These are phyloP conservation scores for Starmerella gropengiesseri DNA, from an alignment of 805 yeast species.

Conservation along the genomic window DNA sequence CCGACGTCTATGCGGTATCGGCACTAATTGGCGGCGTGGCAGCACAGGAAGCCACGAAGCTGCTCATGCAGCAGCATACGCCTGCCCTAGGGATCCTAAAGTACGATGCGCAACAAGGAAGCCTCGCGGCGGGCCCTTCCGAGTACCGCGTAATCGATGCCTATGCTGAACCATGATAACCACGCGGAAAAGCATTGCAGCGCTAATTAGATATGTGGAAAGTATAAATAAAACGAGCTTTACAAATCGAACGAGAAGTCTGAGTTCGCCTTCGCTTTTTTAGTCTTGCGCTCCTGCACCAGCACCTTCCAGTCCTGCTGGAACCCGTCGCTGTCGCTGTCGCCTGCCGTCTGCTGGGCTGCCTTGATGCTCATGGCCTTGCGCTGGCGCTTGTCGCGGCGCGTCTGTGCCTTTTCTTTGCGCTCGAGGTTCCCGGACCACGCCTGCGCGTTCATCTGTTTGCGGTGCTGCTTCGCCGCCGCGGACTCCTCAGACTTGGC, in stretches of 20 bases:
- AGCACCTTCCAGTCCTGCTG: conserved; percentile 82
- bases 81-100: conserved; percentile 62
- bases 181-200: too few species aligned
- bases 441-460: conserved; percentile 41
- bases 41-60: conserved; percentile 72
- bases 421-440: conserved; percentile 68
- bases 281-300: conserved; percentile 53
- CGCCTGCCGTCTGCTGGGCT: conserved; percentile 29
- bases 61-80: conserved; percentile 64
- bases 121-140: background rate
- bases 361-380: conserved; percentile 43
- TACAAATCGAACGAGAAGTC: conserved; percentile 14
- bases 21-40: conserved; percentile 76
- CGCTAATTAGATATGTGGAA: background rate
- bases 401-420: conserved; percentile 48
- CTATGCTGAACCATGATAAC: background rate
- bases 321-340: conserved; percentile 30
- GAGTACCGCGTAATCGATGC: background rate
- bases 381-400: conserved; percentile 59
- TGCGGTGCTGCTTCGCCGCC: conserved; percentile 19
- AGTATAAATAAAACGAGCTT: background rate
- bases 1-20: conserved; percentile 46
- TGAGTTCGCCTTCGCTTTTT: conserved; percentile 33
- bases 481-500: conserved; percentile 25
- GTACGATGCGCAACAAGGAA: conserved; percentile 51